phyloP scores from a whole-genome alignment of 805 yeast genomes.

The Candida verbasci region DNA sequence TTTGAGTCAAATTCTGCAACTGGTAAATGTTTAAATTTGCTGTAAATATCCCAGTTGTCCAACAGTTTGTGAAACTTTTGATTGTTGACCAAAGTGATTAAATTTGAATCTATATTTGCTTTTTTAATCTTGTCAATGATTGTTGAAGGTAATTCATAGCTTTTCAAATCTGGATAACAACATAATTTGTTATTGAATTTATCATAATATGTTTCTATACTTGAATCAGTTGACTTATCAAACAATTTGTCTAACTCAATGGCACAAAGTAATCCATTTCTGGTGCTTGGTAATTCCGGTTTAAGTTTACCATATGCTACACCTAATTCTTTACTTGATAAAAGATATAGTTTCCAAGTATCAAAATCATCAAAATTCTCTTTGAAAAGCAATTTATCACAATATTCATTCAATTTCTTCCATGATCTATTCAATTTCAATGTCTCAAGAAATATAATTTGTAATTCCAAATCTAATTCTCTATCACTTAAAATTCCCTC shows the following conservation, averaged over 20 bases:
- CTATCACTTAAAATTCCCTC: conserved; percentile 10
- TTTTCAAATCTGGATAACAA: conserved; percentile 56
- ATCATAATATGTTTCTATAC: conserved; percentile 40
- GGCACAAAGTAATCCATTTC: conserved; percentile 25
- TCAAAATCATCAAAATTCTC: conserved; percentile 68
- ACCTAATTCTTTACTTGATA: conserved; percentile 37
- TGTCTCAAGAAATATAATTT: conserved; percentile 47
- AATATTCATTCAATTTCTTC: conserved; percentile 35
- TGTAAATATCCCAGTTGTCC: conserved; percentile 14
- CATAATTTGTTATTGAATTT: conserved; percentile 55
- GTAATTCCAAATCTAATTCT: conserved; percentile 58
- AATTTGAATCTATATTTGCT: conserved; percentile 18
- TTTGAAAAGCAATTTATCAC: conserved; percentile 39
- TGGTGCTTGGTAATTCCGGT: not conserved
- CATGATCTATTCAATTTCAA: conserved; percentile 41
- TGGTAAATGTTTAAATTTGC: conserved; percentile 17
- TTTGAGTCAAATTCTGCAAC: conserved; percentile 62
- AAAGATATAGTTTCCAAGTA: conserved; percentile 59
- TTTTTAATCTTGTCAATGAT: no score
- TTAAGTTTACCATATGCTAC: conserved; percentile 26
- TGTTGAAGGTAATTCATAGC: no score
- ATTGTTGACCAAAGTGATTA: conserved; percentile 32
- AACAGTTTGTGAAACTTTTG: conserved; percentile 38
- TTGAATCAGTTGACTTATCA: conserved; percentile 17
- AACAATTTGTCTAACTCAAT: conserved; percentile 21